Base-by-base conservation (phyloP, 2,329 filamentous ascomycete genomes). In the Penicillium corylophilum region DNA sequence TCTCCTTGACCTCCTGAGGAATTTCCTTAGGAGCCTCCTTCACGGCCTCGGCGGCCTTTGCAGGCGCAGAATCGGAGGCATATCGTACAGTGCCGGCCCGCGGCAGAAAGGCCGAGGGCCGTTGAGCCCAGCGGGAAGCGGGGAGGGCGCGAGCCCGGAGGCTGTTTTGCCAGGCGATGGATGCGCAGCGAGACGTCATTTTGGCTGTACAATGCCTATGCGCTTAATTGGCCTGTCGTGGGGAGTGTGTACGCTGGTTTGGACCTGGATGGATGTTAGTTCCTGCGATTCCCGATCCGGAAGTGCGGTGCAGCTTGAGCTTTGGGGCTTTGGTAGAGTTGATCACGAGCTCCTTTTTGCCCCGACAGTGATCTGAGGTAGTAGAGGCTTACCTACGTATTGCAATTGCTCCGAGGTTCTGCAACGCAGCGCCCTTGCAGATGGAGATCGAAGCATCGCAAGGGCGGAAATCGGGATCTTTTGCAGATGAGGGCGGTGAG, bases 161-260 rank as follows among this genome's bases (percentile, higher is more conserved):
- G 41, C 63, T 58, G 8, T 63, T 58, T 52, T 58, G 61, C 62
- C 63, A 64, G 33, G 65, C 65, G 36, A 67, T 60, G 33, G 51
- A 54, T 22, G 60, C 54, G 20, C 61, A 55, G 28, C 51, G 57
- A 20, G 56, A 55, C 39, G 61, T 58, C 66, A 69, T 65, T 31
- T 46, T 47, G 26, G 38, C 29, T 49, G 15, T 36, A 26, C 15
- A 36, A 26, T 16, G 18, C 24, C 22, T 39, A n/a, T 53, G 40
- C 20, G 52, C 43, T 53, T 44, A 55, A 56, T 59, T 59, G 48
- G 51, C 31, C 35, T 55, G 54, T 51, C 36, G 45, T 47, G 51
- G 51, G 56, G 46, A 43, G 48, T 50, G 48, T 33, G 54, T n/a
- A n/a, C 50, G 55, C 57, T 55, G 51, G 51, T 51, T 46, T 50